Conservation (phyloP, 495 filamentous ascomycete genomes). For the Hypoxylon fuscum region DNA sequence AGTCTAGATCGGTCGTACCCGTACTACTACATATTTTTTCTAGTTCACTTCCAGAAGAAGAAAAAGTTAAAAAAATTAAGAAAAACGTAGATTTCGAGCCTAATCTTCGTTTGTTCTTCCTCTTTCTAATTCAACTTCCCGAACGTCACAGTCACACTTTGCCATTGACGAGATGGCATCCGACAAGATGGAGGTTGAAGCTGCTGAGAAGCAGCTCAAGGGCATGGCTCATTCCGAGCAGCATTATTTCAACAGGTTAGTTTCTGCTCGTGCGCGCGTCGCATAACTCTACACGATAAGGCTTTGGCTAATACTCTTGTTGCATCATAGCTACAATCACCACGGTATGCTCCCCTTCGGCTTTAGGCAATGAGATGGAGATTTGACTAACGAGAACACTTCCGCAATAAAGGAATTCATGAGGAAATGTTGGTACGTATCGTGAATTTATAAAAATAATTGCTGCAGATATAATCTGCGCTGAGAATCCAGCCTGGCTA, state of each 20-base stretch:
- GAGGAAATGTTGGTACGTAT: constrained; percentile 95
- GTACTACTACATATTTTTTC: constrained; percentile 4
- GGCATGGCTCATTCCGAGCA: constrained; percentile 87
- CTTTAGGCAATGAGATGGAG: background rate
- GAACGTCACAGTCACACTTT: background rate
- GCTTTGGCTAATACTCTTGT: constrained; percentile 45
- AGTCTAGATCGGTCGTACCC: constrained; percentile 35
- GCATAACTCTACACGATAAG: constrained; percentile 22
- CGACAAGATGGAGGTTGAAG: constrained; percentile 57
- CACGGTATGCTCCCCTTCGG: constrained; percentile 71
- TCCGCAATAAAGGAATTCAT: constrained; percentile 76
- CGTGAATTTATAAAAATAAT: constrained; percentile 9
- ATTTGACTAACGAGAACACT: constrained; percentile 45
- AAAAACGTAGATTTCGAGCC: no score
- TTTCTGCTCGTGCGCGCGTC: constrained; percentile 21
- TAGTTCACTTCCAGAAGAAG: constrained; percentile 17
- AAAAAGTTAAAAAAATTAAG: constrained; percentile 29
- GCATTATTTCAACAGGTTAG: constrained; percentile 96
- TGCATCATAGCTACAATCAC: constrained; percentile 80
- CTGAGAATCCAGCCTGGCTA: constrained; percentile 22
- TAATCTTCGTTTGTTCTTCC: constrained; percentile 16
- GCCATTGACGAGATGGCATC: constrained; percentile 46
- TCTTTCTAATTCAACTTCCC: constrained; percentile 14
- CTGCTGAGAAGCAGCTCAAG: constrained; percentile 62
- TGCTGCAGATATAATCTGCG: constrained; percentile 10